Conservation (phyloP, 768 basidiomycete genomes). For the Pulveroboletus ravenelii region DNA sequence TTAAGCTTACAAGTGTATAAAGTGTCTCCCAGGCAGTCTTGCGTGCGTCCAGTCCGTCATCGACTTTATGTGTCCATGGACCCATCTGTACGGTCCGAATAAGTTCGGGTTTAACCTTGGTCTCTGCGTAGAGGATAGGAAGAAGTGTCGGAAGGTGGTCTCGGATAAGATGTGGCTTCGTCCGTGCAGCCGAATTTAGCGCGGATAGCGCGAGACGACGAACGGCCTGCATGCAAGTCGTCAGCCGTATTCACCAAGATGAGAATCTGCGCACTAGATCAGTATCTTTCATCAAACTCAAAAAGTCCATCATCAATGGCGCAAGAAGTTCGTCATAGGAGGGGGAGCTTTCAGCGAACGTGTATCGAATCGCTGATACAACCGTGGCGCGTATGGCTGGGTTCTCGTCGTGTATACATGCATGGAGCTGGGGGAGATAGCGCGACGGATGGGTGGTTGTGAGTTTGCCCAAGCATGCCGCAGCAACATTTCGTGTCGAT, state of each 20-base stretch:
- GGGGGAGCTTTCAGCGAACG: conserved; percentile 80
- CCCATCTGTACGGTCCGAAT: conserved; percentile 95
- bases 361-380: conserved; percentile 86
- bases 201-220: conserved; percentile 86
- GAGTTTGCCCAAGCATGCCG: conserved; percentile 93
- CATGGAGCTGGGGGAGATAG: conserved; percentile 91
- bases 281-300: conserved; percentile 82
- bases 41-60: conserved; percentile 92
- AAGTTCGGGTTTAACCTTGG: conserved; percentile 68
- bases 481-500: conserved; percentile 88
- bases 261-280: conserved; percentile 61
- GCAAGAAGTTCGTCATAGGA: conserved; percentile 90
- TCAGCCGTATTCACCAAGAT: background rate
- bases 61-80: conserved; percentile 94
- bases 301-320: conserved; percentile 84
- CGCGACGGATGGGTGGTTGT: conserved; percentile 87
- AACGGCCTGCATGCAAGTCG: conserved; percentile 58
- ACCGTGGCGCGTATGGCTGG: conserved; percentile 81
- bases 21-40: conserved; percentile 98
- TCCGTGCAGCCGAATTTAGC: conserved; percentile 90
- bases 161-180: conserved; percentile 87
- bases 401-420: conserved; percentile 62
- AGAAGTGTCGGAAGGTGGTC: conserved; percentile 75
- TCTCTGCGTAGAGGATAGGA: conserved; percentile 84
- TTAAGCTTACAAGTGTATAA: conserved; percentile 74